Percentiles rank a stretch among this genome's conserved stretches.
Evolutionary conservation across 108 stramenopile genomes (phyloP).

Genomic region (Parmales sp.): DNA sequence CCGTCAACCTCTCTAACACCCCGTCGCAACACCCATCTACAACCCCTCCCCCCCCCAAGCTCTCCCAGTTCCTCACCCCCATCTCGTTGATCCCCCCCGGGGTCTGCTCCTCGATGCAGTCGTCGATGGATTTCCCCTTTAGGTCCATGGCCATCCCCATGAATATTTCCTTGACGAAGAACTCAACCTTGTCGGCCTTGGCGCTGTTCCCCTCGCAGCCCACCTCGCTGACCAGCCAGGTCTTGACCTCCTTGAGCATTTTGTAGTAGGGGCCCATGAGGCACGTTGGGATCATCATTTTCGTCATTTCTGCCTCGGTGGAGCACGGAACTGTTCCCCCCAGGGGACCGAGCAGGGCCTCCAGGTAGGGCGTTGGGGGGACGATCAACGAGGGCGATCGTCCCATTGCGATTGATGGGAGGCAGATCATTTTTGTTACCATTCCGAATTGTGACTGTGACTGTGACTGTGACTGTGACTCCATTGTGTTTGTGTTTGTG

Average conservation of each 20-base stretch:
- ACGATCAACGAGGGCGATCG: slow-evolving; percentile 32
- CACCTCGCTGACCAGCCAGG: slow-evolving; percentile 41
- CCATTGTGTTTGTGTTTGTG: too few species aligned
- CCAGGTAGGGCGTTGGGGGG: not conserved
- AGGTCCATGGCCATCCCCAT: slow-evolving; percentile 55
- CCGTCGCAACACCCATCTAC: slow-evolving; percentile 55
- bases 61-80: slow-evolving; percentile 41
- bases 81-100: slow-evolving; percentile 75
- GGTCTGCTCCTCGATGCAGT: slow-evolving; percentile 69
- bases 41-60: slow-evolving; percentile 40
- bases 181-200: slow-evolving; percentile 28
- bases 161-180: slow-evolving; percentile 46
- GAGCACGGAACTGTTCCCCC: slow-evolving; percentile 41
- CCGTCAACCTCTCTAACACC: slow-evolving; percentile 43
- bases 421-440: slow-evolving; percentile 73
- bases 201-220: not conserved
- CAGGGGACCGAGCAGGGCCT: not conserved
- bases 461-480: too few species aligned
- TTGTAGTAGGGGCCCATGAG: slow-evolving; percentile 64
- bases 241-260: slow-evolving; percentile 45
- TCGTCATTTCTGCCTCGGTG: slow-evolving; percentile 41
- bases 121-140: slow-evolving; percentile 39
- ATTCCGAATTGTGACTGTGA: slow-evolving; percentile 16
- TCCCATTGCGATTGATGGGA: slow-evolving; percentile 47
- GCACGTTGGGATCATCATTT: slow-evolving; percentile 54